phyloP scores from a whole-genome alignment of 768 basidiomycete species.

The Suillus bovinus region DNA sequence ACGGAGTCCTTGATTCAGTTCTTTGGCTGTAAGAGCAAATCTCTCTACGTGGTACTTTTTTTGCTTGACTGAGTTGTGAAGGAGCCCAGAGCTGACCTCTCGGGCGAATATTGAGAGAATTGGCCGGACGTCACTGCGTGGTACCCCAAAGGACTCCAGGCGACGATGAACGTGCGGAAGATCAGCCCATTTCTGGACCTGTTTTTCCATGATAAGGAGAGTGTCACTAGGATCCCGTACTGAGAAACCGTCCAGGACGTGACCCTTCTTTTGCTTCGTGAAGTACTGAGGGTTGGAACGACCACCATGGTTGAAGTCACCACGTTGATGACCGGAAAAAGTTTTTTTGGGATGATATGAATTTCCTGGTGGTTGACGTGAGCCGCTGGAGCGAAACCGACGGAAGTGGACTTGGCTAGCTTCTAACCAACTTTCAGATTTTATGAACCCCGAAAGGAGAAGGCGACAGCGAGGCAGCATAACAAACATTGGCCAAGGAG shows the following conservation, averaged over 20 bases:
- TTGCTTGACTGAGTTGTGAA: conserved; percentile 16
- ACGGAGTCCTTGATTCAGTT: conserved; percentile 25
- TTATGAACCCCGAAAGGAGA: conserved; percentile 13
- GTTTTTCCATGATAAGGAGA: conserved; percentile 32
- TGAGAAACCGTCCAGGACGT: conserved; percentile 1
- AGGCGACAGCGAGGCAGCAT: conserved; percentile 28
- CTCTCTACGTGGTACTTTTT: conserved; percentile 42
- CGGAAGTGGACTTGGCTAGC: conserved; percentile 20
- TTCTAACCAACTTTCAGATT: conserved; percentile 21
- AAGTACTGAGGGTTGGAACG: neutral
- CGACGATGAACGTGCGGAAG: conserved; percentile 36
- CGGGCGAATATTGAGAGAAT: conserved; percentile 45
- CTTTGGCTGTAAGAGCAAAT: conserved; percentile 39
- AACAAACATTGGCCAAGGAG: neutral
- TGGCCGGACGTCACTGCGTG: conserved; percentile 33
- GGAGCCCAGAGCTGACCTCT: conserved; percentile 38
- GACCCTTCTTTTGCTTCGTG: conserved; percentile 11
- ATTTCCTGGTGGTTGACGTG: neutral
- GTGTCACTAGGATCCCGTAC: conserved; percentile 15
- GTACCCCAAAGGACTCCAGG: conserved; percentile 51
- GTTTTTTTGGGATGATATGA: neutral
- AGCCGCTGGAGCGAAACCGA: conserved; percentile 16
- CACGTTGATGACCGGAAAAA: conserved; percentile 1
- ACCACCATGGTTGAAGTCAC: neutral
- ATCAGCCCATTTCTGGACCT: conserved; percentile 42